Base-by-base conservation (phyloP, 345 rosid species). In the Corchorus olitorius region DNA sequence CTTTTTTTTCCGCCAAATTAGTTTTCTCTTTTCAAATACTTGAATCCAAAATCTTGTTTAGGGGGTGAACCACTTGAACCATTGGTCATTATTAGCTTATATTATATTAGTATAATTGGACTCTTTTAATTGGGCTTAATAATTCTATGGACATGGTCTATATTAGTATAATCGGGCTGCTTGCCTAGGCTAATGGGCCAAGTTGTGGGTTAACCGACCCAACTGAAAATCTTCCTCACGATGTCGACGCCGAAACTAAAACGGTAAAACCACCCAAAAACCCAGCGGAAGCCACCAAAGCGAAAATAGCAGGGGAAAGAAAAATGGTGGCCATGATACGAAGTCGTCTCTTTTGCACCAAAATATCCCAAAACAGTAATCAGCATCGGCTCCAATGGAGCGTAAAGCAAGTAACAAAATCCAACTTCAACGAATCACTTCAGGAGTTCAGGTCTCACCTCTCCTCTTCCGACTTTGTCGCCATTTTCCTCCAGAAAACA, bases 401-500 rank as follows among this genome's bases (percentile, higher is more conserved):
- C 75, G 72, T 90, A 8, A 88, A 87, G 79, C 98, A 92, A 84
- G 90, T 93, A n/a, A 86, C 71, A 9, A 93, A 83, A 53, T 81
- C 97, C 20, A 93, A 92, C 78, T 95, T 91, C 77, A 48, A 63
- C 3, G 91, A 81, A 59, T 33, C 88, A 17, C 77, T 93, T 3
- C 83, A 77, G 16, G 89, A 88, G 65, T 59, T 95, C 74, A 85
- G 84, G 73, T 45, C 89, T 78, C 88, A 87, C 65, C 81, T 93
- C 67, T 79, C 86, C 66, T 48, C 81, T 64, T 89, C 93, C 48
- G 93, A 95, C 73, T 90, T 87, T 86, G 62, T 93, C 58, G 92
- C 96, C 58, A 74, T 95, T 66, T 92, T 90, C 16, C 82, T 95
- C 76, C 87, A 84, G 73, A 88, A 75, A 78, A 89, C 94, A 27